Conservation (phyloP, 2,329 filamentous ascomycete genomes). For the Dactylonectria macrodidyma region DNA sequence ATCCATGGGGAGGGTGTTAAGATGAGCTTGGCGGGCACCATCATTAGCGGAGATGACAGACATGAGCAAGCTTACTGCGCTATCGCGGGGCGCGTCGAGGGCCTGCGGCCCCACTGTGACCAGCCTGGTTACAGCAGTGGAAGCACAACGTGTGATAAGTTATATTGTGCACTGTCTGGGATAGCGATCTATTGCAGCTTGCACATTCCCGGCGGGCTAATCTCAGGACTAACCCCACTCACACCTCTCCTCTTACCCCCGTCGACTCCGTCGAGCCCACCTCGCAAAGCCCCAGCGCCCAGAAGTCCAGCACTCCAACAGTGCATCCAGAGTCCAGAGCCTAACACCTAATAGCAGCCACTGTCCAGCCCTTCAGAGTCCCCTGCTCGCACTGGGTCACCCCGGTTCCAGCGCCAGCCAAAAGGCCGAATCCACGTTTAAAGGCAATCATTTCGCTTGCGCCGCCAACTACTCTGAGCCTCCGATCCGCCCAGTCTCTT, state of each 20-base stretch:
- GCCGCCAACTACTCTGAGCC: slow-evolving; percentile 63
- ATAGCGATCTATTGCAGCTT: slow-evolving; percentile 48
- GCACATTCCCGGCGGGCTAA: slow-evolving; percentile 55
- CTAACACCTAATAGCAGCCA: slow-evolving; percentile 27
- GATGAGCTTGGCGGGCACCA: slow-evolving; percentile 50
- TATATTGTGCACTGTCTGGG: slow-evolving; percentile 24
- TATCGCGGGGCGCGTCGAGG: slow-evolving; percentile 31
- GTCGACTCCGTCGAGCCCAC: slow-evolving; percentile 38
- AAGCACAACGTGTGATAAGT: slow-evolving; percentile 16
- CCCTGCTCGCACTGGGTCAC: slow-evolving; percentile 47
- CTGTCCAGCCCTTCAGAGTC: slow-evolving; percentile 37
- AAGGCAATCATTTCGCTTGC: slow-evolving; percentile 69
- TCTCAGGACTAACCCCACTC: slow-evolving; percentile 60
- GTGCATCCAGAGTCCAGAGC: slow-evolving; percentile 25
- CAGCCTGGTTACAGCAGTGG: accelerated
- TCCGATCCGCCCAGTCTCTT: slow-evolving; percentile 57
- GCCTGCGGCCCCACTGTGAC: slow-evolving; percentile 16
- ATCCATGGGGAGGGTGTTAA: slow-evolving; percentile 45
- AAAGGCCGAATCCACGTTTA: slow-evolving; percentile 57
- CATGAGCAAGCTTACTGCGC: slow-evolving; percentile 34
- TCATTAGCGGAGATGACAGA: slow-evolving; percentile 52
- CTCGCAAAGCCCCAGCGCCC: slow-evolving; percentile 8
- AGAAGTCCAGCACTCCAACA: slow-evolving; percentile 16
- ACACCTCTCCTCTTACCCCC: slow-evolving; percentile 53
- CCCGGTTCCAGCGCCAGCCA: slow-evolving; percentile 53